Evolutionary conservation across 176 grass and related monocot species (phyloP).

Genomic region (Triticum monococcum): DNA sequence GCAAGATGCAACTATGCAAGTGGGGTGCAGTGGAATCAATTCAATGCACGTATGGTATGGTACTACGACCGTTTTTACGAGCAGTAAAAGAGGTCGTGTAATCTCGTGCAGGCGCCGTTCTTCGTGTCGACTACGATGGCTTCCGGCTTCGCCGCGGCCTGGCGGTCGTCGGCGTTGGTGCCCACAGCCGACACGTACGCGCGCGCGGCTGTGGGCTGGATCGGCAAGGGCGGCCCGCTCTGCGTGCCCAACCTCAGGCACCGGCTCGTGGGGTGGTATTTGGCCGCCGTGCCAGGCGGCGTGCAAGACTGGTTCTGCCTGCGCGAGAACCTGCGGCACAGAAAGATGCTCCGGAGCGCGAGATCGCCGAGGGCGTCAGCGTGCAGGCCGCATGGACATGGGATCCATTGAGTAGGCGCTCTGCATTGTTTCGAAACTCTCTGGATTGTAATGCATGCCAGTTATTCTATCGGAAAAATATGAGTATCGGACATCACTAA

Average conservation of each 20-base stretch:
- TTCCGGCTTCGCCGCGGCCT: not conserved
- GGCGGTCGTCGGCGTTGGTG: slow-evolving; percentile 11
- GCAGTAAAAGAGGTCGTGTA: not conserved
- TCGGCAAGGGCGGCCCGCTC: slow-evolving; percentile 38
- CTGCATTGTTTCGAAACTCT: too few species aligned
- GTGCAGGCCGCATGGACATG: not conserved
- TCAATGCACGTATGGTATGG: not conserved
- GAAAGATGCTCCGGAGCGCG: not conserved
- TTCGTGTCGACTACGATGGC: slow-evolving; percentile 38
- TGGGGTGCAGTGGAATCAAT: not conserved
- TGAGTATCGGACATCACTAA: too few species aligned
- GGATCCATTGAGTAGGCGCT: not conserved
- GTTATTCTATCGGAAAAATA: too few species aligned
- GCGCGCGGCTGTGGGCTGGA: slow-evolving; percentile 31
- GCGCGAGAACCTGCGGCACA: slow-evolving; percentile 9
- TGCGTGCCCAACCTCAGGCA: slow-evolving; percentile 33
- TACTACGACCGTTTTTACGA: not conserved
- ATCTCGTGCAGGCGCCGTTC: not conserved
- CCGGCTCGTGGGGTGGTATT: slow-evolving; percentile 36
- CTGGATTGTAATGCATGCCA: too few species aligned
- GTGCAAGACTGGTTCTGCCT: slow-evolving; percentile 17
- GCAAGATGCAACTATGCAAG: not conserved
- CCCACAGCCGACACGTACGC: slow-evolving; percentile 38
- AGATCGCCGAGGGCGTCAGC: not conserved
- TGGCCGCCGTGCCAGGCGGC: slow-evolving; percentile 34